Evolutionary conservation across 2,329 filamentous ascomycete genomes (phyloP).

Genomic region (Coleophoma eucalyptorum): DNA sequence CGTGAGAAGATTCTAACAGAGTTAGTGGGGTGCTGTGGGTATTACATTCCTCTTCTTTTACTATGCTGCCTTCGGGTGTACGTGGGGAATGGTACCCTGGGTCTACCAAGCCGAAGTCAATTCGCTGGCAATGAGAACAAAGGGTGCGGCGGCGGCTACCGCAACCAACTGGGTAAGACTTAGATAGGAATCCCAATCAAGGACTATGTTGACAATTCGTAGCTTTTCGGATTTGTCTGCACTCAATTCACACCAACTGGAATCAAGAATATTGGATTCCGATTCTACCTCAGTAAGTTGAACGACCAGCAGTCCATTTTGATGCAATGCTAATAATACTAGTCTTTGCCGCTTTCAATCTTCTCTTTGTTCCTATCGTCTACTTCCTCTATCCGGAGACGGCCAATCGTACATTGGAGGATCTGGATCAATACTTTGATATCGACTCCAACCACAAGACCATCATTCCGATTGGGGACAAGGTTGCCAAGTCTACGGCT

Average conservation of each 20-base stretch:
- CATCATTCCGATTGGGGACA: slow-evolving; percentile 12
- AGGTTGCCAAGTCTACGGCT: slow-evolving; percentile 10
- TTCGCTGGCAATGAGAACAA: slow-evolving; percentile 43
- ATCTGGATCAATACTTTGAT: slow-evolving; percentile 18
- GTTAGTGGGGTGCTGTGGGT: slow-evolving; percentile 18
- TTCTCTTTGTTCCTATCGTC: slow-evolving; percentile 18
- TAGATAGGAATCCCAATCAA: background rate
- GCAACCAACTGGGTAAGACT: slow-evolving; percentile 19
- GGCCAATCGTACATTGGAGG: slow-evolving; percentile 19
- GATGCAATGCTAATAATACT: background rate
- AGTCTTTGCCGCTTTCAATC: slow-evolving; percentile 53
- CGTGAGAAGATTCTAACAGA: slow-evolving; percentile 25
- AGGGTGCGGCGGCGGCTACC: slow-evolving; percentile 47
- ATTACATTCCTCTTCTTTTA: slow-evolving; percentile 38
- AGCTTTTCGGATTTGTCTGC: slow-evolving; percentile 20
- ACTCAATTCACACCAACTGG: slow-evolving; percentile 29
- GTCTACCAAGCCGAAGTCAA: slow-evolving; percentile 53
- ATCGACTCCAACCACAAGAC: slow-evolving; percentile 7
- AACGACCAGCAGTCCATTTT: background rate
- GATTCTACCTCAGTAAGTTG: slow-evolving; percentile 37
- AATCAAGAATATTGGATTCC: slow-evolving; percentile 26
- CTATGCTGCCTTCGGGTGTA: slow-evolving; percentile 45
- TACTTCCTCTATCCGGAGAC: slow-evolving; percentile 23
- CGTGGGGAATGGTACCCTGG: slow-evolving; percentile 48
- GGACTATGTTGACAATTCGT: background rate